Evolutionary conservation across 306 rosid genomes (phyloP).

Genomic region (Casuarina glauca): DNA sequence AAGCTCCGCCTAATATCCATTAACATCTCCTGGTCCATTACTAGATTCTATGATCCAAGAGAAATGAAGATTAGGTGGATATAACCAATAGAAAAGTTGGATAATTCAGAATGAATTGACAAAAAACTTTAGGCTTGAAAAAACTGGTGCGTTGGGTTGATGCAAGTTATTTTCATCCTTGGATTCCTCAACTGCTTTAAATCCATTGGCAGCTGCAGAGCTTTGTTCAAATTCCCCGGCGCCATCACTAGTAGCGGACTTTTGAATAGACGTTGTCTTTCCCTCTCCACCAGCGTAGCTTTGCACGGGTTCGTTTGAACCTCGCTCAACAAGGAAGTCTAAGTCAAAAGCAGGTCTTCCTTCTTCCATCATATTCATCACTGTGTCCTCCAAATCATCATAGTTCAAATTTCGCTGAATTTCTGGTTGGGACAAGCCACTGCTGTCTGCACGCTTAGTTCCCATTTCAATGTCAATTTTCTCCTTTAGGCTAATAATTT

Average conservation of each 20-base stretch:
- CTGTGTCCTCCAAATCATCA: slow-evolving; percentile 44
- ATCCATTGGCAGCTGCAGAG: slow-evolving; percentile 27
- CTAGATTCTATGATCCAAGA: neutral
- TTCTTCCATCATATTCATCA: slow-evolving; percentile 50
- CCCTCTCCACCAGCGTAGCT: slow-evolving; percentile 33
- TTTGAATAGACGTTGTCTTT: slow-evolving; percentile 28
- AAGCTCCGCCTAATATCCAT: neutral
- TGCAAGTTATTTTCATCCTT: slow-evolving; percentile 28
- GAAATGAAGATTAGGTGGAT: neutral
- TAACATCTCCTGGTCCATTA: neutral
- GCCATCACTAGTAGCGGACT: slow-evolving; percentile 29
- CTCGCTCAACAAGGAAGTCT: slow-evolving; percentile 47
- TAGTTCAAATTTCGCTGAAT: slow-evolving; percentile 58
- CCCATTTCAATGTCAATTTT: slow-evolving; percentile 88
- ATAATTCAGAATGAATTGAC: neutral
- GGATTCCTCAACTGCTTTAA: slow-evolving; percentile 26
- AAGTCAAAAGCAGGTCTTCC: slow-evolving; percentile 47
- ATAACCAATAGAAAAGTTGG: neutral
- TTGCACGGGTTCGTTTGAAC: slow-evolving; percentile 39
- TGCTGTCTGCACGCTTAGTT: slow-evolving; percentile 47
- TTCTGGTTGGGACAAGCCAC: slow-evolving; percentile 53
- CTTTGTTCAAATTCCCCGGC: slow-evolving; percentile 40
- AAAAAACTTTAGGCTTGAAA: slow-evolving; percentile 44
- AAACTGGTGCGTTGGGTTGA: slow-evolving; percentile 39
- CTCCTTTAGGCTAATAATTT: slow-evolving; percentile 52